These are phyloP conservation scores for Dendrostoma leiphaemia DNA, from an alignment of 2,329 filamentous ascomycete species.

Conservation along the genomic window DNA sequence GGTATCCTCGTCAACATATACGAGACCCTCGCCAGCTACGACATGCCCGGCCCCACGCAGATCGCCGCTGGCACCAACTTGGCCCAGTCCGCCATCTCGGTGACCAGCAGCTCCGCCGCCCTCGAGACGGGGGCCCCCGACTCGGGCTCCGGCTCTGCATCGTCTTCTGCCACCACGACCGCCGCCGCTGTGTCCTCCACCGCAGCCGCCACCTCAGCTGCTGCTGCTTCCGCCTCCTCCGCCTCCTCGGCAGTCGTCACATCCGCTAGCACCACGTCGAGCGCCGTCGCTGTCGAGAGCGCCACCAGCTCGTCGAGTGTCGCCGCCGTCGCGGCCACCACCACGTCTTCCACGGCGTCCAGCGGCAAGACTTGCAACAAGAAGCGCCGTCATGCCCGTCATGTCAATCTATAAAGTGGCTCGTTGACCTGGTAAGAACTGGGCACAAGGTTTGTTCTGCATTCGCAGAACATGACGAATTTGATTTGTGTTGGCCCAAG, in stretches of 20 bases:
- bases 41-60: conserved; percentile 13
- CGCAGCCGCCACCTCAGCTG: background rate
- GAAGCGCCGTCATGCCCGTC: conserved; percentile 9
- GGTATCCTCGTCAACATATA: conserved; percentile 18
- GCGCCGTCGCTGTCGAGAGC: conserved; percentile 1
- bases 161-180: background rate
- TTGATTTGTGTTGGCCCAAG: too few relatives aligned
- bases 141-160: background rate
- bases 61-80: conserved; percentile 17
- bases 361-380: conserved; percentile 6
- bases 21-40: conserved; percentile 8
- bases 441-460: too few relatives aligned
- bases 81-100: conserved; percentile 9
- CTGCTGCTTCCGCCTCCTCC: background rate
- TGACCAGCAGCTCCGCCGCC: conserved; percentile 10
- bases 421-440: too few relatives aligned
- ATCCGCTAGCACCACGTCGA: background rate
- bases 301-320: background rate
- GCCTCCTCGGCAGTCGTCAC: background rate
- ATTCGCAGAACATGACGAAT: too few relatives aligned
- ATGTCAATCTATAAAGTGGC: background rate
- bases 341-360: background rate
- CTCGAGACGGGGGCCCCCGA: background rate
- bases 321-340: background rate
- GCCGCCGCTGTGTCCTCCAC: background rate